Evolutionary conservation across 495 filamentous ascomycete species (phyloP).

Genomic region (Pyrenula aspistea): DNA sequence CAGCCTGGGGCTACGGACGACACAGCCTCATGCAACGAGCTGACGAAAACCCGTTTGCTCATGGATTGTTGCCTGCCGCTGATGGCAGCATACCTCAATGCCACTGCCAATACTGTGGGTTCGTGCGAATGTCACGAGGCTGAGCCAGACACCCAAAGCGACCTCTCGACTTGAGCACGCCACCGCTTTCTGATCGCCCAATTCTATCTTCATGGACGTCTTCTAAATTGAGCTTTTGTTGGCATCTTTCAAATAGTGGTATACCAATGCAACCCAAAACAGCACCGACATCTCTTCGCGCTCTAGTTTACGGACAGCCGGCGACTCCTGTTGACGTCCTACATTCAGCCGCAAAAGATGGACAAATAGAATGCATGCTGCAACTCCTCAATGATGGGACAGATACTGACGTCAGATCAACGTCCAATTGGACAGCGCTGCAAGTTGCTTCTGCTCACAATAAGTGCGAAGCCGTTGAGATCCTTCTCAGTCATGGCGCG

Average conservation of each 20-base stretch:
- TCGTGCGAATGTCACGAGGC: neutral
- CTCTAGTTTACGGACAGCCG: neutral
- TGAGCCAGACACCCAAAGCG: neutral
- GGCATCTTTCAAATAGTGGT: neutral
- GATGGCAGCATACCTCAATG: neutral
- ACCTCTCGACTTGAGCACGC: neutral
- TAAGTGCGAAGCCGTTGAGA: conserved; percentile 38
- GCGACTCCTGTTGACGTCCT: neutral
- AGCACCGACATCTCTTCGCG: neutral
- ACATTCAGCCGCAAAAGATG: neutral
- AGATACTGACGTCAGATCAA: neutral
- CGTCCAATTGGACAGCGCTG: conserved; percentile 40
- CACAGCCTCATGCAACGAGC: neutral
- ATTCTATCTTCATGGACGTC: neutral
- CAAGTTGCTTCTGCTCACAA: conserved; percentile 48
- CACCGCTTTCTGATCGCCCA: neutral
- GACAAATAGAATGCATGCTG: neutral
- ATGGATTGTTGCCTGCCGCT: neutral
- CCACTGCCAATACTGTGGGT: neutral
- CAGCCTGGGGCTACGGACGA: neutral
- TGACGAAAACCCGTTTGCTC: neutral
- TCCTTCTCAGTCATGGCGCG: conserved; percentile 40
- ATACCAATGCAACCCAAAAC: neutral
- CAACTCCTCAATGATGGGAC: neutral
- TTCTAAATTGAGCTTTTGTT: neutral